Evolutionary conservation across 23 red algal genomes (phyloP).

Genomic region (Gracilariopsis chorda): DNA sequence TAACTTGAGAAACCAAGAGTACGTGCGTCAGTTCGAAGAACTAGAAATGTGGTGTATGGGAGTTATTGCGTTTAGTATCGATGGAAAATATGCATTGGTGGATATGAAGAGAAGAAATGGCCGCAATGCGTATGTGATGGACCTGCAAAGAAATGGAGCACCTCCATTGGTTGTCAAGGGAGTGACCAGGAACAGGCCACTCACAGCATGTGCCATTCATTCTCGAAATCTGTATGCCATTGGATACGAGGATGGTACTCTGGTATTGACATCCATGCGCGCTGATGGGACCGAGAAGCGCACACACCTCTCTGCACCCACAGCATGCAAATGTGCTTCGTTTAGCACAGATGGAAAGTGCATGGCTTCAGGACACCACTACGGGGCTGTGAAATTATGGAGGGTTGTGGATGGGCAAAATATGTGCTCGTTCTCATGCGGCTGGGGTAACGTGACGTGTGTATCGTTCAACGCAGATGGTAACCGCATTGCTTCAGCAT

Average conservation of each 20-base stretch:
- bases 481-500: not conserved
- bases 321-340: too few species aligned
- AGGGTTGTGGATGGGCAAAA: too few species aligned
- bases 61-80: not conserved
- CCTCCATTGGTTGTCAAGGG: not conserved
- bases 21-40: not conserved
- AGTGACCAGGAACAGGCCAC: not conserved
- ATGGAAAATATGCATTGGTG: not conserved
- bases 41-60: not conserved
- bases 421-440: too few species aligned
- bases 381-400: too few species aligned
- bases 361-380: too few species aligned
- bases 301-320: not conserved
- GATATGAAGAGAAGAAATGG: not conserved
- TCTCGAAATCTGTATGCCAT: not conserved
- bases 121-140: too few species aligned
- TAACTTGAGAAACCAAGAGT: not conserved
- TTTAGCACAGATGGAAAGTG: not conserved
- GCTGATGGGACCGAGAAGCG: not conserved
- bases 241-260: not conserved
- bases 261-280: not conserved
- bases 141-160: too few species aligned
- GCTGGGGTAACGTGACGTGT: not conserved
- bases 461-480: not conserved
- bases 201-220: not conserved